Base-by-base conservation (phyloP, 768 basidiomycete genomes). In the Leucocoprinus birnbaumii region DNA sequence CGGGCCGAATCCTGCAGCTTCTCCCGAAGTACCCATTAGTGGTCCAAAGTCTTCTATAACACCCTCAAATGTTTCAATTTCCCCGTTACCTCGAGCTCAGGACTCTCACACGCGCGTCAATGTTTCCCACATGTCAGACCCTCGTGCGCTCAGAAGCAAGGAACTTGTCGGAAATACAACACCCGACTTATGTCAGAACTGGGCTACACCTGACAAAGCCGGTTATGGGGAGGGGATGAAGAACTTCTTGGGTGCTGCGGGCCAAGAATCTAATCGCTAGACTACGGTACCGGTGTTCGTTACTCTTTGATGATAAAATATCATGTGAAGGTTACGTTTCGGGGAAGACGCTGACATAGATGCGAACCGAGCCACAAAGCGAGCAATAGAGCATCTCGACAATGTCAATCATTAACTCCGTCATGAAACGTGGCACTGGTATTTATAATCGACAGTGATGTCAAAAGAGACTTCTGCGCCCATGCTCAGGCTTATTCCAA, bases 101-200 rank as follows among this genome's bases (percentile, higher is more conserved):
- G 31, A 55, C 47, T 34, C 14, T 24, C 54, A 42, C 31, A 18
- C 48, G 19, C 54, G 54, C 40, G 54, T 43, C 18, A 24, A 44
- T 4, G 47, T 49, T 9, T 44, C 54, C 16, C 54, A 55, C 22
- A 31, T 55, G 40, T 49, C 48, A n/a, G 54, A 55, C 27, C 54
- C 54, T 48, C 54, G 48, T 22, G 41, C 41, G 1, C 25, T 44
- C 14, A 48, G 41, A 48, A 55, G 41, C 22, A 41, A 27, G 35
- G 47, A 44, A 19, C 16, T 49, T 2, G 40, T 49, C 19, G 47
- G 48, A 18, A 55, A 34, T 10, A 43, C 48, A 11, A 42, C 47
- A 31, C 40, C 48, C 13, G 48, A 44, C 16, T 35, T 55, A 43
- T 55, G 41, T 34, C 54, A 49, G n/a, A 16, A 35, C 14, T 55